Percentiles rank a stretch among this genome's conserved stretches.
Evolutionary conservation across 1,139 yeast species (phyloP).

Genomic region (Arxiozyma slooffiae): DNA sequence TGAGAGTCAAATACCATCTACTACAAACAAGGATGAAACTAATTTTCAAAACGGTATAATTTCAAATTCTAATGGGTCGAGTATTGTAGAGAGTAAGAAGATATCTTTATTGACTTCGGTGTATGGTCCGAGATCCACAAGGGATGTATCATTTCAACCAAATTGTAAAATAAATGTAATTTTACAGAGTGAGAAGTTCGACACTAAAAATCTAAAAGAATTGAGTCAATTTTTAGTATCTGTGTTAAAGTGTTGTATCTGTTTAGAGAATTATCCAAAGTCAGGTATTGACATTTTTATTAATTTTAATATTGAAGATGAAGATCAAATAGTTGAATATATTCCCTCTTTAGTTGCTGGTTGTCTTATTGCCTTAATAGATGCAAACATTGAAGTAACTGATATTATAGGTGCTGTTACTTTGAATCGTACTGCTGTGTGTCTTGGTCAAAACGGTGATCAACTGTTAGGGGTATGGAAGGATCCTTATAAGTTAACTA

Average conservation of each 20-base stretch:
- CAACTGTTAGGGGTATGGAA: conserved; percentile 33
- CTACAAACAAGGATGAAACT: background rate
- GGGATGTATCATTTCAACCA: conserved; percentile 57
- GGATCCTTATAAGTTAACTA: conserved; percentile 19
- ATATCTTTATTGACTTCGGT: conserved; percentile 52
- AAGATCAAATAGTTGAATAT: conserved; percentile 10
- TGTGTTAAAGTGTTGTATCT: conserved; percentile 35
- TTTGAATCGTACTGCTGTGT: conserved; percentile 30
- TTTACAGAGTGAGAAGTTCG: conserved; percentile 37
- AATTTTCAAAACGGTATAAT: conserved; percentile 46
- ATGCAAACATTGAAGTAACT: conserved; percentile 69
- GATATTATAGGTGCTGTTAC: conserved; percentile 73
- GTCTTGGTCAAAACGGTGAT: conserved; percentile 30
- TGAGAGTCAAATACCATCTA: conserved; percentile 4
- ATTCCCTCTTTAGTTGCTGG: conserved; percentile 37
- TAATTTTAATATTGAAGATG: conserved; percentile 34
- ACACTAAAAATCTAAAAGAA: conserved; percentile 29
- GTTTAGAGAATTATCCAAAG: conserved; percentile 74
- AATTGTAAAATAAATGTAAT: conserved; percentile 62
- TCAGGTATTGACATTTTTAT: conserved; percentile 75
- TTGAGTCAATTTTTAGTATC: conserved; percentile 30
- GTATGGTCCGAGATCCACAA: conserved; percentile 82
- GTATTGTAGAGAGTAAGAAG: conserved; percentile 52
- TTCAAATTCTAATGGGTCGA: conserved; percentile 73
- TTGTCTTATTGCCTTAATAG: conserved; percentile 64